A percentile compares a stretch with the other conserved stretches of the same genome.
Evolutionary conservation across 1,139 yeast species (phyloP).

Genomic region (Geotrichum citri-aurantii): DNA sequence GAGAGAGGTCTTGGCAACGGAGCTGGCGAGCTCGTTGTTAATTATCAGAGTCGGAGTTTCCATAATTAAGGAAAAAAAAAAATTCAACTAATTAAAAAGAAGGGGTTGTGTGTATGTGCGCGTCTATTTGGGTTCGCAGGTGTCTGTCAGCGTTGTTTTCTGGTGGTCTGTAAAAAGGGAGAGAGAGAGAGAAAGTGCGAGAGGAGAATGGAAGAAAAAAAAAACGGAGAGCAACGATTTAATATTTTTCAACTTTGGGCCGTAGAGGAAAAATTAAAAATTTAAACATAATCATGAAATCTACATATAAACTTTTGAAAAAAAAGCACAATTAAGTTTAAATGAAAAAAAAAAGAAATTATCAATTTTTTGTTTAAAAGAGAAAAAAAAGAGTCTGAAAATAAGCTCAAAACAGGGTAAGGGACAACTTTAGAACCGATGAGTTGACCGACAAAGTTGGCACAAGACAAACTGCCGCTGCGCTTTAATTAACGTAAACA

Average conservation of each 20-base stretch:
- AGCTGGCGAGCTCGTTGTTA: not conserved
- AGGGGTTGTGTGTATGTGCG: not conserved
- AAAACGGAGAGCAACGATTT: not conserved
- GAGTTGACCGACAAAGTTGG: no score
- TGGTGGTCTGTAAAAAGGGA: not conserved
- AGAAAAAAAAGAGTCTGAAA: no score
- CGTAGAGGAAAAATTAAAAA: not conserved
- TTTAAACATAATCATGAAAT: not conserved
- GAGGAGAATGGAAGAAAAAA: not conserved
- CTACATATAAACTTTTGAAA: no score
- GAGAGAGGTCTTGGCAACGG: not conserved
- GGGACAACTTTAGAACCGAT: no score
- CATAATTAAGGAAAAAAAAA: not conserved
- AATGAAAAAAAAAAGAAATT: no score
- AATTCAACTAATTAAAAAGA: no score
- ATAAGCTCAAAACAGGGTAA: no score
- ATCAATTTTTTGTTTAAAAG: no score
- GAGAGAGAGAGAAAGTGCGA: not conserved
- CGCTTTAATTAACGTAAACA: no score
- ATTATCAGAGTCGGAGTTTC: not conserved
- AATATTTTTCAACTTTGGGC: not conserved
- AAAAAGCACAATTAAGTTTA: no score
- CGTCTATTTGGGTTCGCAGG: not conserved
- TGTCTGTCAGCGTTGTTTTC: not conserved
- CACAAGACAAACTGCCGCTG: no score